Evolutionary conservation across 768 basidiomycete species (phyloP).

Genomic region (Termitomyces sp.): DNA sequence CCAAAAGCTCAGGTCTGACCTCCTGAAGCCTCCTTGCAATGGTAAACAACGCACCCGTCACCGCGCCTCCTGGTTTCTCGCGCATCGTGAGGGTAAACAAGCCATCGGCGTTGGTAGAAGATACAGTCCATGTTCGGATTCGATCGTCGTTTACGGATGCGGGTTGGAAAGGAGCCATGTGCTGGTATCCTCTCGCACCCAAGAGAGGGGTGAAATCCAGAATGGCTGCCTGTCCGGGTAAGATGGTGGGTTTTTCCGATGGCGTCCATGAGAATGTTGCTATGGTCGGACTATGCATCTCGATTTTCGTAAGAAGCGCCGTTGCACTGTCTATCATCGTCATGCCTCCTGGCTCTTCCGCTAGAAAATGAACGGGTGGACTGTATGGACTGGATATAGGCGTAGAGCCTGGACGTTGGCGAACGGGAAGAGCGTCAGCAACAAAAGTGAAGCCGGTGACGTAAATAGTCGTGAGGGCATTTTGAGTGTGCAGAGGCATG

Average conservation of each 20-base stretch:
- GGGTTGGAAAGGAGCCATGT: constrained; percentile 46
- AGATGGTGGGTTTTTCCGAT: constrained; percentile 27
- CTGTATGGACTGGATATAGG: constrained; percentile 47
- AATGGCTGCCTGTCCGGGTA: constrained; percentile 51
- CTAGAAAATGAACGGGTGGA: constrained; percentile 50
- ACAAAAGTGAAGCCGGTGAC: constrained; percentile 54
- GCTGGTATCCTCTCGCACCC: constrained; percentile 42
- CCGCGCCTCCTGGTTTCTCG: constrained; percentile 45
- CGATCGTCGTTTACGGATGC: constrained; percentile 55
- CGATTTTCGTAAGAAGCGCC: constrained; percentile 35
- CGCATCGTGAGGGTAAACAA: constrained; percentile 52
- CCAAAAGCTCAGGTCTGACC: constrained; percentile 36
- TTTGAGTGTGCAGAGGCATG: constrained; percentile 47
- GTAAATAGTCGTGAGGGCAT: constrained; percentile 43
- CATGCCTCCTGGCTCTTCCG: constrained; percentile 36
- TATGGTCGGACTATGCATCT: constrained; percentile 43
- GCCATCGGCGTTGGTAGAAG: constrained; percentile 25
- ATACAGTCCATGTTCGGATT: constrained; percentile 64
- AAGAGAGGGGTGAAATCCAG: constrained; percentile 52
- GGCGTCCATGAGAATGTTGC: constrained; percentile 52
- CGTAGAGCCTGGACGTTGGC: constrained; percentile 29
- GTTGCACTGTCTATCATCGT: constrained; percentile 27
- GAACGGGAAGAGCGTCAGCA: constrained; percentile 49
- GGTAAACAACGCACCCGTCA: constrained; percentile 54
- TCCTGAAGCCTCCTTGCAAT: constrained; percentile 41